Evolutionary conservation across 306 rosid species (phyloP), one percentile per base, ranked within the genome.

Genomic region (Citrullus amarus): DNA sequence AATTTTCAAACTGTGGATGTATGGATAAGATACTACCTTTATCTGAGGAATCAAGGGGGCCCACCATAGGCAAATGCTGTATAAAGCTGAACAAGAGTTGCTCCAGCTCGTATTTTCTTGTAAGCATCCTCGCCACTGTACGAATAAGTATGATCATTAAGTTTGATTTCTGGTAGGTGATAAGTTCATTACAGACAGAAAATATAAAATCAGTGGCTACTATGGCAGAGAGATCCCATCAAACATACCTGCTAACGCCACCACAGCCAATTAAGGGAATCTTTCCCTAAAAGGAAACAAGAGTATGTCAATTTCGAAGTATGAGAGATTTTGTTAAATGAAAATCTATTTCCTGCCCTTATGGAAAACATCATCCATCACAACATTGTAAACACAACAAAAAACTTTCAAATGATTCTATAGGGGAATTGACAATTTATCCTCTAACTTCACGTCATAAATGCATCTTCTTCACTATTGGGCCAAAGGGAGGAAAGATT

Each of bases 101-200:
- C 98, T 80, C 98, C 98, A 60, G 97, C 91, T 83, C 97, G 87
- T 76, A 95, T 83, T 84, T 91, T 95, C 84, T 81, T 80, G 82
- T 95, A 95, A 75, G 98, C 98, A 36, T 95, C 98, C 88, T 92
- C 96, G 1, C 98, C 98, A 78, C 98, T 95, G 81, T 76, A 85
- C 81, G 12, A 22, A 22, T 6, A 46, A 70, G 51, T 11, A 46
- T 15, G 62, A 84, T 60, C 34, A 67, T 60, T 73, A 13, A 61
- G 53, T 22, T 77, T 79, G 81, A 79, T 79, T 18, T 39, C 57
- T 4, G 67, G 81, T 48, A 78, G 54, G 57, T 56, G 60, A 57
- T 57, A 59, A 20, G 34, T 63, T 46, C 34, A 82, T 8, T 58
- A 67, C 14, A 78, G 34, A 25, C 12, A 13, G 28, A 70, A 22